These are phyloP conservation scores for Cucumis cinereus DNA, from an alignment of 306 rosid species.

Conservation along the genomic window DNA sequence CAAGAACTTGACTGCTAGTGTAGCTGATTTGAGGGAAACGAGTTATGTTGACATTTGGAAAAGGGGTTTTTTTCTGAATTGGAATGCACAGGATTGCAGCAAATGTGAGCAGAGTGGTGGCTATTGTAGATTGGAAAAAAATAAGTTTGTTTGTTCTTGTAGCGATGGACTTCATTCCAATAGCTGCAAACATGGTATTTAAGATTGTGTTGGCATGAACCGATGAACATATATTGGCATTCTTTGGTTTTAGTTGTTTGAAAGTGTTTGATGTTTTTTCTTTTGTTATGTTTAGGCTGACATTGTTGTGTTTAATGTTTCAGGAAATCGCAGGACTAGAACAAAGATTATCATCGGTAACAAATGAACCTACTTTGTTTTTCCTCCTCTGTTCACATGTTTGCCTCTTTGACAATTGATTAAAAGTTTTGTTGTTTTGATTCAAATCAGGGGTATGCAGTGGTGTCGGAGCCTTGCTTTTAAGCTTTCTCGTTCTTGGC, in stretches of 20 bases:
- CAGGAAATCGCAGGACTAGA: neutral
- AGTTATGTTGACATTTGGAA: neutral
- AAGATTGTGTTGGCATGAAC: neutral
- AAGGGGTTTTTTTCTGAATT: neutral
- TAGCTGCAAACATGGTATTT: neutral
- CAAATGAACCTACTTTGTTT: neutral
- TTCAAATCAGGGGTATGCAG: slow-evolving; percentile 16
- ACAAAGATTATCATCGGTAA: slow-evolving; percentile 29
- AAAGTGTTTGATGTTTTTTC: neutral
- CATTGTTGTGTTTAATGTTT: neutral
- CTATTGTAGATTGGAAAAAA: neutral
- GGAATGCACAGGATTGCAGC: neutral
- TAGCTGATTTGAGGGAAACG: neutral
- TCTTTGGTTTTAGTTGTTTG: neutral
- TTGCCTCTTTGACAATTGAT: neutral
- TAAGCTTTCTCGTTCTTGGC: neutral
- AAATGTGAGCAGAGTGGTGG: neutral
- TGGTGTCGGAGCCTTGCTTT: neutral
- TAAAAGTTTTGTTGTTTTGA: neutral
- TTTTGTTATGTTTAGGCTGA: neutral
- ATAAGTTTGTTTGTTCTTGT: neutral
- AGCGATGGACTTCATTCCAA: neutral
- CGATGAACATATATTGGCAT: neutral
- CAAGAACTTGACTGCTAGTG: neutral
- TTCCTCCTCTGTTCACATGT: neutral